Evolutionary conservation across 176 grass and related monocot species (phyloP), one percentile per base, ranked within the genome.

Genomic region (Alloteropsis semialata): DNA sequence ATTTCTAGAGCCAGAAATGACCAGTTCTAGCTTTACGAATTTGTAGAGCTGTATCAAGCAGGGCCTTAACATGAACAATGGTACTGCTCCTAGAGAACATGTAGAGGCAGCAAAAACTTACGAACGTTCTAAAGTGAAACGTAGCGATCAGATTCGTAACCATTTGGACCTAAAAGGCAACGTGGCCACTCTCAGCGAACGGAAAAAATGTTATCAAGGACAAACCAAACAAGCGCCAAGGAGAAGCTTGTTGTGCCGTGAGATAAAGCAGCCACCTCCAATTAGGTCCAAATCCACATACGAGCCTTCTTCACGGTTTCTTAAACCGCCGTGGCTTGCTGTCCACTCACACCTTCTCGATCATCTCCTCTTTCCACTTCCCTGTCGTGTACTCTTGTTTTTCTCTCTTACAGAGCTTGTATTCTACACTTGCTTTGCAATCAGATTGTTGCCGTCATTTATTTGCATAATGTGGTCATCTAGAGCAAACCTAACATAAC

Each of bases 401-500:
- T 33, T 27, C 62, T 54, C 72, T 37, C 18, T n/a, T n/a, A n/a
- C 24, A 71, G 42, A 72, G 27, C 44, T 72, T 72, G 44, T 50
- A 3, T 10, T 32, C 8, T 32, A 72, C 69, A 50, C 69, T 49
- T 72, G 43, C n/a, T 30, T 30, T 72, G 19, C 43, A 0, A 27
- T 38, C 34, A 72, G 34, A 63, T 77, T 65, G 45, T 30, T 30
- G 67, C 11, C 41, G 36, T 72, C 55, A 0, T 78, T 63, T 14
- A 1, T 65, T 11, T 39, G 56, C 55, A 30, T 41, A 53, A 19
- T 7, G 18, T 46, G 46, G 72, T 76, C 77, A 45, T 46, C 42
- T 0, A 6, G 29, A 78, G 53, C 74, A 86, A 90, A 90, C 88
- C 88, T 86, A 86, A 83, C 79, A 16, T 82, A 90, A 86, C 88